These are phyloP conservation scores for Penicillium sp. DNA, from an alignment of 2,329 filamentous ascomycete species.

Conservation along the genomic window DNA sequence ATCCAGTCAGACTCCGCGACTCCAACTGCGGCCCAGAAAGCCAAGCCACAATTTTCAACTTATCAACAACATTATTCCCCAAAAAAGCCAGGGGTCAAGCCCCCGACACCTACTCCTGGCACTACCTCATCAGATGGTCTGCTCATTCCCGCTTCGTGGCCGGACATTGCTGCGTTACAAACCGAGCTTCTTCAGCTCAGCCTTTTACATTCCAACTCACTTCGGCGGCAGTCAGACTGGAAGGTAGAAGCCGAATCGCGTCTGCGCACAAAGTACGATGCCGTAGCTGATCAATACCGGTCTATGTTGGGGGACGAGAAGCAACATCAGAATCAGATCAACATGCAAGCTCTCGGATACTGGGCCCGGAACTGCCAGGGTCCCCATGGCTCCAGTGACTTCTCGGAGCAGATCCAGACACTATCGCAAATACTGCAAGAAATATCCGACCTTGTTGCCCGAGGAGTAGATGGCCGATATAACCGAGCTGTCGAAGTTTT, in stretches of 20 bases:
- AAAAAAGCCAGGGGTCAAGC: slow-evolving; percentile 38
- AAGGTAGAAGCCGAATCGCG: slow-evolving; percentile 32
- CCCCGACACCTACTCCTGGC: slow-evolving; percentile 23
- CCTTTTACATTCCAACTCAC: slow-evolving; percentile 40
- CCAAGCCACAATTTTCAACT: slow-evolving; percentile 39
- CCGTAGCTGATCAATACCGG: slow-evolving; percentile 40
- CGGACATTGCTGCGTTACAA: slow-evolving; percentile 43
- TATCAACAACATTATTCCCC: slow-evolving; percentile 45
- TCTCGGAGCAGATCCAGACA: slow-evolving; percentile 42
- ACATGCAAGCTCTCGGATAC: slow-evolving; percentile 38
- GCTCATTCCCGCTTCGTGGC: slow-evolving; percentile 35
- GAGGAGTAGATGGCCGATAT: slow-evolving; percentile 34
- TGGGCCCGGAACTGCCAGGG: slow-evolving; percentile 40
- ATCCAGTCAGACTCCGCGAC: slow-evolving; percentile 21
- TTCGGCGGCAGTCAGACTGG: slow-evolving; percentile 37
- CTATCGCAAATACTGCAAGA: slow-evolving; percentile 47
- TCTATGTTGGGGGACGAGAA: slow-evolving; percentile 37
- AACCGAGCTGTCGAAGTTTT: slow-evolving; percentile 34
- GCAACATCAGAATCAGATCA: slow-evolving; percentile 36
- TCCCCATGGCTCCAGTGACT: slow-evolving; percentile 32
- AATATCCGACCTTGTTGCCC: slow-evolving; percentile 35
- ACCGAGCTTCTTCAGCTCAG: slow-evolving; percentile 50
- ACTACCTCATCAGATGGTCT: slow-evolving; percentile 14
- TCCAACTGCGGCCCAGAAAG: slow-evolving; percentile 18
- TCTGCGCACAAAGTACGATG: slow-evolving; percentile 39